A percentile compares a stretch with the other conserved stretches of the same genome.
These are phyloP conservation scores for Globisporangium heterothallicum DNA, from an alignment of 352 stramenopile species.

Conservation along the genomic window DNA sequence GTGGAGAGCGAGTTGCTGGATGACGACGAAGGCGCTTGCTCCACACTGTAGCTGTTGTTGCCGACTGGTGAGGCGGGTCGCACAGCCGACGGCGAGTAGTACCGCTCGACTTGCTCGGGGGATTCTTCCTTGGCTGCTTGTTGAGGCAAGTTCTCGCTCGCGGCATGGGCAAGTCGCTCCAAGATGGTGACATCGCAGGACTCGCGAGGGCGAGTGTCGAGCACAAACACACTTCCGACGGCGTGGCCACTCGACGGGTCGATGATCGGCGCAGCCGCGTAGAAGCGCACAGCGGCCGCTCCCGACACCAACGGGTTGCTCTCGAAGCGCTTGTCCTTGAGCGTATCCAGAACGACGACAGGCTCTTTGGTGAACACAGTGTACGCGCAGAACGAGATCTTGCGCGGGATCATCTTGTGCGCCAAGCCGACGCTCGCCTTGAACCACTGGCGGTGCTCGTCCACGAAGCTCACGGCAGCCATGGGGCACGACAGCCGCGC, in stretches of 20 bases:
- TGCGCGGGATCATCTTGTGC: slow-evolving; percentile 74
- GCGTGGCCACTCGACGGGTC: slow-evolving; percentile 48
- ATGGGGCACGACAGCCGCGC: slow-evolving; percentile 60
- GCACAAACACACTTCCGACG: slow-evolving; percentile 76
- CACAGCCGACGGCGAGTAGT: background rate
- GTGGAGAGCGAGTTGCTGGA: slow-evolving; percentile 10
- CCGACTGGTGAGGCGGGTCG: background rate
- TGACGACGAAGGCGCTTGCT: background rate
- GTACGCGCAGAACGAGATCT: slow-evolving; percentile 80
- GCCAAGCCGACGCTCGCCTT: slow-evolving; percentile 62
- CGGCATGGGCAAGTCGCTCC: slow-evolving; percentile 52
- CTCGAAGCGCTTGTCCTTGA: slow-evolving; percentile 85
- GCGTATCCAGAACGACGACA: slow-evolving; percentile 84
- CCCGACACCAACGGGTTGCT: slow-evolving; percentile 88
- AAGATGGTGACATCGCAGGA: slow-evolving; percentile 65
- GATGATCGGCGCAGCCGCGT: slow-evolving; percentile 81
- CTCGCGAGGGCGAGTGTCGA: slow-evolving; percentile 70
- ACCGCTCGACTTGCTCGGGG: background rate
- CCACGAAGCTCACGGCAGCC: slow-evolving; percentile 77
- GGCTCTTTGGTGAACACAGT: slow-evolving; percentile 48
- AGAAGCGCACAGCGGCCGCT: slow-evolving; percentile 90
- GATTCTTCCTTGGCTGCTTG: slow-evolving; percentile 2
- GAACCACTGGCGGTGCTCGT: slow-evolving; percentile 75
- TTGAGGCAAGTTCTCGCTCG: slow-evolving; percentile 47
- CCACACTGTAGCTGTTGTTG: too few species aligned